phyloP scores from a whole-genome alignment of 1,139 yeast species.

The Nadsonia starkeyi-henricii region DNA sequence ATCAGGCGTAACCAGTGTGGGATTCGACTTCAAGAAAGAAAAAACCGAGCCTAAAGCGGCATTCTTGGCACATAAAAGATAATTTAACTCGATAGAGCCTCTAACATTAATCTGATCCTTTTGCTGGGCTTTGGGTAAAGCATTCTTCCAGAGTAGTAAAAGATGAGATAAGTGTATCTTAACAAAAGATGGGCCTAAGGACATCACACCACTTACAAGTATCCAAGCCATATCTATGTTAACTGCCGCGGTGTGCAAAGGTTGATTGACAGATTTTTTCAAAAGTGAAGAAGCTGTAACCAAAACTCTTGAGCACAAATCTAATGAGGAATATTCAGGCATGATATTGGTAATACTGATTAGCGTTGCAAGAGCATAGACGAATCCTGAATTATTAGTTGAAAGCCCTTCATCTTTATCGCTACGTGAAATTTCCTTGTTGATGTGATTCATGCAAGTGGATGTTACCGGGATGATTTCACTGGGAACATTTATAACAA shows the following conservation, averaged over 20 bases:
- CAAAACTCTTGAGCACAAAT: constrained; percentile 21
- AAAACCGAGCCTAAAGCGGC: constrained; percentile 25
- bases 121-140: constrained; percentile 37
- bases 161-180: constrained; percentile 64
- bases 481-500: constrained; percentile 16
- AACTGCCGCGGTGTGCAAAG: constrained; percentile 18
- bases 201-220: constrained; percentile 60
- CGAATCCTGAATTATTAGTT: constrained; percentile 17
- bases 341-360: constrained; percentile 18
- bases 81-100: constrained; percentile 21
- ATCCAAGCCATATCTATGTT: constrained; percentile 44
- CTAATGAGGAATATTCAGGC: constrained; percentile 23
- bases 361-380: constrained; percentile 17
- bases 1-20: constrained; percentile 26
- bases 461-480: constrained; percentile 17
- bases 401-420: constrained; percentile 12
- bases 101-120: constrained; percentile 20
- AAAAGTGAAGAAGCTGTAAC: constrained; percentile 23
- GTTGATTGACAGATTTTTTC: constrained; percentile 19
- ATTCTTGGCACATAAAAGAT: constrained; percentile 24
- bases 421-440: constrained; percentile 17
- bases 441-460: constrained; percentile 14
- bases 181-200: constrained; percentile 51
- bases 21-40: constrained; percentile 23
- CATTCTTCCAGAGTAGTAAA: constrained; percentile 65